Evolutionary conservation across 2,329 filamentous ascomycete species (phyloP).

Genomic region (Tolypocladium sp.): DNA sequence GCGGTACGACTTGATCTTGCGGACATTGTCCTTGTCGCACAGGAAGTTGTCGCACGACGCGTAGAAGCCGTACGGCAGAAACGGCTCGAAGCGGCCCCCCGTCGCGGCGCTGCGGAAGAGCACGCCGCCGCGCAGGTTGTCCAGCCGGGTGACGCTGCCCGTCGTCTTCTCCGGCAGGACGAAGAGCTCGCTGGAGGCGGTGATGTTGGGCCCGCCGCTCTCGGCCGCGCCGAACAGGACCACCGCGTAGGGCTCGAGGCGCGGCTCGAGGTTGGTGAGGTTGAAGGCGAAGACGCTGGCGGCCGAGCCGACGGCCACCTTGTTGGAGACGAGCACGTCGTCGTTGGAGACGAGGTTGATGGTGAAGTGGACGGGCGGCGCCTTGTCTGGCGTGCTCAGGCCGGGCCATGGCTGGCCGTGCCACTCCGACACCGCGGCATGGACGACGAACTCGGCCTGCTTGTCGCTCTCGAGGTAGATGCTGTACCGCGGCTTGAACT

Average conservation of each 20-base stretch:
- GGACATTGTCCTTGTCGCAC: conserved; percentile 23
- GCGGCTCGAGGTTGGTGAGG: conserved; percentile 23
- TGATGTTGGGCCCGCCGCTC: conserved; percentile 21
- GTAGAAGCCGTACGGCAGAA: conserved; percentile 36
- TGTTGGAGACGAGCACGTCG: conserved; percentile 21
- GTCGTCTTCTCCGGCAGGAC: conserved; percentile 33
- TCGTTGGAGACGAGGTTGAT: conserved; percentile 23
- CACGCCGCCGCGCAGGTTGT: conserved; percentile 34
- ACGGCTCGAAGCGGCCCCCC: conserved; percentile 23
- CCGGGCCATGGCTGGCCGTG: conserved; percentile 26
- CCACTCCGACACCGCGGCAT: conserved; percentile 30
- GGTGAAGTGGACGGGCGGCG: conserved; percentile 22
- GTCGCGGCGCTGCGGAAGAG: conserved; percentile 27
- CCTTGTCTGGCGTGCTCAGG: conserved; percentile 9
- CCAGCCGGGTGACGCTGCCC: conserved; percentile 35
- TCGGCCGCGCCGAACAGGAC: conserved; percentile 24
- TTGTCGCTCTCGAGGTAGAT: conserved; percentile 34
- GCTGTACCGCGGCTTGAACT: conserved; percentile 35
- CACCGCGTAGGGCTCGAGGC: conserved; percentile 27
- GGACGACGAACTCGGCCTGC: conserved; percentile 32
- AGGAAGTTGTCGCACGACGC: conserved; percentile 34
- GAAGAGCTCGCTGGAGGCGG: conserved; percentile 24
- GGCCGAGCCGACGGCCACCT: conserved; percentile 23
- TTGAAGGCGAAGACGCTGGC: conserved; percentile 27
- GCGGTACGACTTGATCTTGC: conserved; percentile 22